Percentiles rank a stretch among this genome's conserved stretches.
Evolutionary conservation across 352 stramenopile species (phyloP).

Genomic region (Globisporangium spinosum): DNA sequence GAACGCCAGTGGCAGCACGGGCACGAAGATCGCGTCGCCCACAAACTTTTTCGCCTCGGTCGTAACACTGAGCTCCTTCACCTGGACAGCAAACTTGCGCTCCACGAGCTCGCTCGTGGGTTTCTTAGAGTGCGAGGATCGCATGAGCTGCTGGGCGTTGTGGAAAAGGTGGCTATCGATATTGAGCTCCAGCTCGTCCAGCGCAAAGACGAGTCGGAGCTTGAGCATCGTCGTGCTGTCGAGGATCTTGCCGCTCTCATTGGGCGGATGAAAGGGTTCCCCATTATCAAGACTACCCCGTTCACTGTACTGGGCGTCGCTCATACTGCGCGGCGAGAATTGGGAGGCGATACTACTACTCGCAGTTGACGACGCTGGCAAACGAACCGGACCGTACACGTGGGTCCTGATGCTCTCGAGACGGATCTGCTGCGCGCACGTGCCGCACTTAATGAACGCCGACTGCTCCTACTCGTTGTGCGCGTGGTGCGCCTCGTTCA

Average conservation of each 20-base stretch:
- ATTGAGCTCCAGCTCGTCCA: slow-evolving; percentile 54
- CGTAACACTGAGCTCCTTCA: slow-evolving; percentile 42
- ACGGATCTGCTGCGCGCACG: slow-evolving; percentile 52
- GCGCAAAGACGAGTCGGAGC: slow-evolving; percentile 35
- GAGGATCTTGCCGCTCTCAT: slow-evolving; percentile 3
- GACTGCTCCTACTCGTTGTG: slow-evolving; percentile 51
- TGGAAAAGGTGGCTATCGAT: slow-evolving; percentile 35
- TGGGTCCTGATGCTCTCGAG: slow-evolving; percentile 56
- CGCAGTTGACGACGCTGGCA: slow-evolving; percentile 19
- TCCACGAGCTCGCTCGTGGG: neutral
- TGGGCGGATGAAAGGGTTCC: neutral
- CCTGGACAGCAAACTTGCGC: slow-evolving; percentile 25
- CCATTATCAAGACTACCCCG: neutral
- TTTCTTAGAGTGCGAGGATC: neutral
- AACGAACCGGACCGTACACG: slow-evolving; percentile 27
- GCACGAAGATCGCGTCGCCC: slow-evolving; percentile 58
- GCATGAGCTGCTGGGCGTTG: slow-evolving; percentile 32
- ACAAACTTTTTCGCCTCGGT: slow-evolving; percentile 67
- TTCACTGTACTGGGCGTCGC: neutral
- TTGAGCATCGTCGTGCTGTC: slow-evolving; percentile 24
- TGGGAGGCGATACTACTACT: neutral
- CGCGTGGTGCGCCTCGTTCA: slow-evolving; percentile 54
- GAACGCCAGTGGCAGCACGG: slow-evolving; percentile 55
- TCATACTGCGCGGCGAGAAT: neutral
- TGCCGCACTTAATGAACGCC: slow-evolving; percentile 51